Evolutionary conservation across 176 grass and related monocot genomes (phyloP).

Genomic region (Oryza punctata): DNA sequence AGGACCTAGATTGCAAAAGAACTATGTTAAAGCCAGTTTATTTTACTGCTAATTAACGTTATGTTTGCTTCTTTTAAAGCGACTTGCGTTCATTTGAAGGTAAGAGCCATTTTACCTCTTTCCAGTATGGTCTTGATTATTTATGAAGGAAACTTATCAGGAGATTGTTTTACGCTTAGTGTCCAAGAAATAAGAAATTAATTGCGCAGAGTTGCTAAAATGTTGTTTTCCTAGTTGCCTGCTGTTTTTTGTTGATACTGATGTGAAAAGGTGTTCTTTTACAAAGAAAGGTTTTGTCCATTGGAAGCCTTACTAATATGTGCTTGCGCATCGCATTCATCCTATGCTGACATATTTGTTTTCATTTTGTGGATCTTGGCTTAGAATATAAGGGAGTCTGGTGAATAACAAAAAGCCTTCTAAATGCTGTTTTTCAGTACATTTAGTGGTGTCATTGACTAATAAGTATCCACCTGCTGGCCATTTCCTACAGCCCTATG

Average conservation of each 20-base stretch:
- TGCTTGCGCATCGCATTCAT: constrained; percentile 25
- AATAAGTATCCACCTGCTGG: constrained; percentile 24
- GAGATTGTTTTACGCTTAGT: neutral
- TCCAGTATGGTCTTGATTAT: constrained; percentile 5
- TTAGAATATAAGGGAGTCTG: constrained; percentile 42
- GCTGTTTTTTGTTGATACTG: constrained; percentile 3
- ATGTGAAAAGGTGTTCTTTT: neutral
- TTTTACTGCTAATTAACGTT: constrained; percentile 31
- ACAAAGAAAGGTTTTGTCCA: neutral
- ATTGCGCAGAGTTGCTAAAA: constrained; percentile 14
- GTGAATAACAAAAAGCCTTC: constrained; percentile 18
- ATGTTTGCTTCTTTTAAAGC: neutral
- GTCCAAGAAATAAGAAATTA: neutral
- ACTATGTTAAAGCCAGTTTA: constrained; percentile 20
- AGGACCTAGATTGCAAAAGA: neutral
- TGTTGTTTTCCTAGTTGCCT: constrained; percentile 25
- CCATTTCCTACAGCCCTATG: constrained; percentile 1
- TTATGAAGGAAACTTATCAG: constrained; percentile 20
- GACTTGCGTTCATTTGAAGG: neutral
- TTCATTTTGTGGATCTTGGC: constrained; percentile 21
- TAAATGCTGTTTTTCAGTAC: constrained; percentile 6
- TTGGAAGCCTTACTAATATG: constrained; percentile 11
- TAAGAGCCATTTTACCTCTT: constrained; percentile 16
- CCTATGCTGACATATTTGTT: constrained; percentile 23
- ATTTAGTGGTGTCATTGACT: neutral